phyloP scores from a whole-genome alignment of 306 rosid species.

The Vachellia collinsii region DNA sequence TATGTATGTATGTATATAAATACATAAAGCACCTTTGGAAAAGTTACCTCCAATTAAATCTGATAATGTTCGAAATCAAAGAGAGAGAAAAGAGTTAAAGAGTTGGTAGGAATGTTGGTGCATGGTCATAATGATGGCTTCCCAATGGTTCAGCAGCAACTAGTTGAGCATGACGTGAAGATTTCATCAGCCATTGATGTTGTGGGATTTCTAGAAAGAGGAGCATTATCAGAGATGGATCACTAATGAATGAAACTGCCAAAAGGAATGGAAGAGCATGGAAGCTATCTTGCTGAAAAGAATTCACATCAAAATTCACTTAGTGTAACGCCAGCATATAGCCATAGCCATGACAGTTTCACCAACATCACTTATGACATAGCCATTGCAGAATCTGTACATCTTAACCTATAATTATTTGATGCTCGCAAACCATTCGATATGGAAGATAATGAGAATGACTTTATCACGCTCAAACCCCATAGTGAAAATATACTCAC shows the following conservation, averaged over 20 bases:
- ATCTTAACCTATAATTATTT: not conserved
- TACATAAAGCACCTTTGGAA: too few relatives aligned
- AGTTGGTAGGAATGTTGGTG: not conserved
- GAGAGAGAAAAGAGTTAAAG: too few relatives aligned
- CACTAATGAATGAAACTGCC: not conserved
- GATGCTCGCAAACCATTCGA: not conserved
- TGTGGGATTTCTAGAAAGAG: not conserved
- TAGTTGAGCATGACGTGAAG: not conserved
- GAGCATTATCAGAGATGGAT: not conserved
- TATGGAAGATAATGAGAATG: not conserved
- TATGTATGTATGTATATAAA: too few relatives aligned
- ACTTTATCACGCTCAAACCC: not conserved
- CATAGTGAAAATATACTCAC: too few relatives aligned
- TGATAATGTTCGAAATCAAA: too few relatives aligned
- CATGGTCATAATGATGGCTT: not conserved
- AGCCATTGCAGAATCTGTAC: not conserved
- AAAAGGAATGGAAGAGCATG: not conserved
- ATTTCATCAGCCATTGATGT: not conserved
- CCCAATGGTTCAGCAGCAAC: too few relatives aligned
- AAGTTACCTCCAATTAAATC: too few relatives aligned
- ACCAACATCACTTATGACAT: too few relatives aligned
- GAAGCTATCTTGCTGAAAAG: slow-evolving; percentile 5
- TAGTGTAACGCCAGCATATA: not conserved
- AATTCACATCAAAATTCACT: not conserved
- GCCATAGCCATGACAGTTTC: too few relatives aligned